Percentiles rank a stretch among this genome's conserved stretches.
Conservation (phyloP, 1,139 yeast species). For the Kluyveromyces sp. region DNA sequence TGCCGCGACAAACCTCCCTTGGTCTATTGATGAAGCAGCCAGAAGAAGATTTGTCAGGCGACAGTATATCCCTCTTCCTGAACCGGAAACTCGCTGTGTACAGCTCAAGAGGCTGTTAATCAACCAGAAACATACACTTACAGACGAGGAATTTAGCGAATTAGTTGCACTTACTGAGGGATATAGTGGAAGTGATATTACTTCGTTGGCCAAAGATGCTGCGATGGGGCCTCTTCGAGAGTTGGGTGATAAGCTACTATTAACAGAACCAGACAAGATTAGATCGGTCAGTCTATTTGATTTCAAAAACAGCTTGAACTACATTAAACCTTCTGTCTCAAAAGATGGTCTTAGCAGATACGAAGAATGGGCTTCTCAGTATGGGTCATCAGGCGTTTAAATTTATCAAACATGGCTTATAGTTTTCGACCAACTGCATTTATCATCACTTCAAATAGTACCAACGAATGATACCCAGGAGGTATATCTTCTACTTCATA, state of each 20-base stretch:
- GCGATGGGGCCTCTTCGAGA: conserved; percentile 97
- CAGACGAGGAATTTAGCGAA: conserved; percentile 53
- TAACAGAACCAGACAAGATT: conserved; percentile 80
- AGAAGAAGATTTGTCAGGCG: conserved; percentile 88
- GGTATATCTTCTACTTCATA: not conserved
- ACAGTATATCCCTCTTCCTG: conserved; percentile 93
- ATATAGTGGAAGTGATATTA: conserved; percentile 88
- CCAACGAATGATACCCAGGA: not conserved
- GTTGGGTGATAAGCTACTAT: conserved; percentile 77
- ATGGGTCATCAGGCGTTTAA: conserved; percentile 87
- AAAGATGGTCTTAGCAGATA: conserved; percentile 69
- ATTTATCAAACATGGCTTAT: too few species aligned
- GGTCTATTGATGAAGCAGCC: conserved; percentile 99
- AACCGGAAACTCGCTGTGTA: conserved; percentile 66
- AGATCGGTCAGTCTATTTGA: conserved; percentile 73
- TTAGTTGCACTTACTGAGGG: conserved; percentile 66
- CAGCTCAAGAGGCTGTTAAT: conserved; percentile 66
- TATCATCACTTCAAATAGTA: not conserved
- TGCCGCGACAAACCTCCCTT: conserved; percentile 95
- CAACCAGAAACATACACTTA: conserved; percentile 68
- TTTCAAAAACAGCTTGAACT: conserved; percentile 67
- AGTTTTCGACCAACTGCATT: too few species aligned
- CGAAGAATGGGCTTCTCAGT: conserved; percentile 86
- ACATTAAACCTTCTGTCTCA: conserved; percentile 89
- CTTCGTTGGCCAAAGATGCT: conserved; percentile 94